Evolutionary conservation across 306 rosid genomes (phyloP).

Genomic region (Inga oerstediana): DNA sequence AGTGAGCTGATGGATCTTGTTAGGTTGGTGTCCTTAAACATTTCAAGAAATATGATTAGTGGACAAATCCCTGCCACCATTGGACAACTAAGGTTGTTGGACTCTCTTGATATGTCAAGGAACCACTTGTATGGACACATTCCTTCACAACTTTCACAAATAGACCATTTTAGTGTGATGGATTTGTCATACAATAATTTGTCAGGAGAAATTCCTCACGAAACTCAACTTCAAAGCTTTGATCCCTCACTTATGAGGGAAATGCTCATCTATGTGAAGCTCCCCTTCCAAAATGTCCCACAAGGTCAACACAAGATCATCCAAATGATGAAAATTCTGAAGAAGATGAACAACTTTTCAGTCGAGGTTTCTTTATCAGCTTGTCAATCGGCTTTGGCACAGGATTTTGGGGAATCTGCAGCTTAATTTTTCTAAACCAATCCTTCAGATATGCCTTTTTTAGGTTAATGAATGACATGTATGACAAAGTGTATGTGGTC

Average conservation of each 20-base stretch:
- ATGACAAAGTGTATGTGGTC: too few species aligned
- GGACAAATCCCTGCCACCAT: background rate
- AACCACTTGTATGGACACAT: background rate
- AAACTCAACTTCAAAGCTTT: slow-evolving; percentile 5
- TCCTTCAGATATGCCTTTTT: too few species aligned
- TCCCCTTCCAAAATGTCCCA: background rate
- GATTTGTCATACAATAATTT: background rate
- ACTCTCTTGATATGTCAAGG: background rate
- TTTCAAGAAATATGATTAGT: background rate
- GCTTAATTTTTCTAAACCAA: background rate
- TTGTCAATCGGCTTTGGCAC: background rate
- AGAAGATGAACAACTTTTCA: background rate
- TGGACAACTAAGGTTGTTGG: background rate
- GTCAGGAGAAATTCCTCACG: background rate
- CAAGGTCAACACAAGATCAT: background rate
- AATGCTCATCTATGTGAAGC: slow-evolving; percentile 53
- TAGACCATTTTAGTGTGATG: background rate
- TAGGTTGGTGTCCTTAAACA: background rate
- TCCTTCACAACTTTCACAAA: background rate
- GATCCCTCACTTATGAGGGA: background rate
- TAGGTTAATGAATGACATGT: too few species aligned
- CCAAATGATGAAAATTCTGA: background rate
- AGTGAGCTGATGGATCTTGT: background rate
- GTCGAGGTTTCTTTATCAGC: background rate
- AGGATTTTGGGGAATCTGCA: background rate